Percentiles rank a stretch among this genome's conserved stretches.
phyloP scores from a whole-genome alignment of 2,329 filamentous ascomycete species.

The Cytospora paraplurivora region DNA sequence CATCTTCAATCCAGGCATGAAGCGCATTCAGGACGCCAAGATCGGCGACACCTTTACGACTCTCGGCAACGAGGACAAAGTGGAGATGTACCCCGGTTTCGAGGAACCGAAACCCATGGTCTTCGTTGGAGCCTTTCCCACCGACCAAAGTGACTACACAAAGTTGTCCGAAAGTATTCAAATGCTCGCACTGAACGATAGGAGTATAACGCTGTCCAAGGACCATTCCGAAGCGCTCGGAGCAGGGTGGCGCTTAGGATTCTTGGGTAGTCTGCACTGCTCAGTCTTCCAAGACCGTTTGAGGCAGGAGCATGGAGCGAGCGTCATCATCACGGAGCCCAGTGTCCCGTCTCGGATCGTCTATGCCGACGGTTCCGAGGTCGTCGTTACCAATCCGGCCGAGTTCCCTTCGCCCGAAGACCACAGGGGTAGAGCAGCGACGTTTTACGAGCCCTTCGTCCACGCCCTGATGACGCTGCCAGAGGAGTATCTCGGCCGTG shows the following conservation, averaged over 20 bases:
- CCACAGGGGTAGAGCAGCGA: slow-evolving; percentile 46
- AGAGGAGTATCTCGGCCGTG: slow-evolving; percentile 89
- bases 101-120: slow-evolving; percentile 99
- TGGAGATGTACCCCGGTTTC: slow-evolving; percentile 85
- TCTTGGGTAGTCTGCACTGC: slow-evolving; percentile 94
- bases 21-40: slow-evolving; percentile 91
- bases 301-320: slow-evolving; percentile 89
- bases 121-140: slow-evolving; percentile 94
- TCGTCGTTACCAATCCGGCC: slow-evolving; percentile 81
- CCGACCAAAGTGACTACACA: slow-evolving; percentile 83
- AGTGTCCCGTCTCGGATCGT: slow-evolving; percentile 89
- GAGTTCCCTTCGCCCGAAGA: slow-evolving; percentile 76
- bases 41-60: slow-evolving; percentile 94
- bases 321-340: slow-evolving; percentile 95
- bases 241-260: slow-evolving; percentile 90
- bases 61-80: slow-evolving; percentile 71
- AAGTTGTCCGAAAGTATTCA: slow-evolving; percentile 92
- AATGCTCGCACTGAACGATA: slow-evolving; percentile 91
- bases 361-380: slow-evolving; percentile 75
- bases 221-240: slow-evolving; percentile 93
- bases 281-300: slow-evolving; percentile 98
- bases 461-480: slow-evolving; percentile 85
- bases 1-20: slow-evolving; percentile 98
- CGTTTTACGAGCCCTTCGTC: slow-evolving; percentile 66
- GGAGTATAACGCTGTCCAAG: slow-evolving; percentile 90